Percentiles rank a stretch among this genome's conserved stretches.
phyloP scores from a whole-genome alignment of 176 grass and related monocot species.

The Rhynchospora tenuis region DNA sequence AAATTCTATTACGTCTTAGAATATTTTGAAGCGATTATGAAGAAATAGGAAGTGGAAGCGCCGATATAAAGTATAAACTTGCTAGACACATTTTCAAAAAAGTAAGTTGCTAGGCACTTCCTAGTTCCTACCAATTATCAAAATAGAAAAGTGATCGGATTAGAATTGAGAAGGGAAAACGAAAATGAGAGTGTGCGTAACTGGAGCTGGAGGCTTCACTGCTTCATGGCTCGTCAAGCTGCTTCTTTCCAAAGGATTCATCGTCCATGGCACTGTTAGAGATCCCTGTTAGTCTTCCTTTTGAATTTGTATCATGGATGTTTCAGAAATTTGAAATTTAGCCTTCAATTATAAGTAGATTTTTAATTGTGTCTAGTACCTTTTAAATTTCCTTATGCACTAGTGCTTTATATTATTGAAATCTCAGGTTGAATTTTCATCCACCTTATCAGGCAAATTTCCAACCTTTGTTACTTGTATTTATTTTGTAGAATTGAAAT shows the following conservation, averaged over 20 bases:
- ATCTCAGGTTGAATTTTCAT: neutral
- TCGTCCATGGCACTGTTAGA: constrained; percentile 57
- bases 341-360: neutral
- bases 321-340: no score
- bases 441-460: no score
- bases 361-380: neutral
- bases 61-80: no score
- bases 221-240: constrained; percentile 57
- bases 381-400: neutral
- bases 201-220: constrained; percentile 54
- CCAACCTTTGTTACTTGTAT: neutral
- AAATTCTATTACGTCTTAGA: no score
- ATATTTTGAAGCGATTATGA: no score
- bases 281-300: constrained; percentile 35
- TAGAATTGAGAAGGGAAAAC: constrained; percentile 14
- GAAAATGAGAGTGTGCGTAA: constrained; percentile 43
- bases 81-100: no score
- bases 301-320: neutral
- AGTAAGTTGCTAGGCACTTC: no score
- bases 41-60: no score
- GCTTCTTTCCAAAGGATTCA: constrained; percentile 49
- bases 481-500: neutral
- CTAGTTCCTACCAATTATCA: no score
- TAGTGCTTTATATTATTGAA: neutral
- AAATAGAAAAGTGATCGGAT: neutral